Conservation (phyloP, 768 basidiomycete species). For the Boletales sp. region DNA sequence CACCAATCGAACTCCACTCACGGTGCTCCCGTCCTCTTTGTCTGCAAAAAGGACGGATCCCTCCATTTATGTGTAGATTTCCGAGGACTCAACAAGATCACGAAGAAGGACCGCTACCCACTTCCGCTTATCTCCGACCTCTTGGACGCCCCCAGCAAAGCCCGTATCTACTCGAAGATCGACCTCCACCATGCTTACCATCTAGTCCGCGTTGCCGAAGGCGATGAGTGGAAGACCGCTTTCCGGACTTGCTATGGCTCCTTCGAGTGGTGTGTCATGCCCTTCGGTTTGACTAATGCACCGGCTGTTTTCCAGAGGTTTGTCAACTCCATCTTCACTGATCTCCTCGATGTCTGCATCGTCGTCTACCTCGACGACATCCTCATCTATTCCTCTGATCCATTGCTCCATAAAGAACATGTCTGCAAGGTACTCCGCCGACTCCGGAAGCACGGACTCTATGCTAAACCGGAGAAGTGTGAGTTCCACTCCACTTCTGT, state of each 20-base stretch:
- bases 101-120: too few relatives aligned
- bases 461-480: background rate
- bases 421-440: background rate
- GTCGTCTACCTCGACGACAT: constrained; percentile 44
- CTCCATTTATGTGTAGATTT: too few relatives aligned
- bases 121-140: too few relatives aligned
- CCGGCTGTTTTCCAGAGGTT: constrained; percentile 29
- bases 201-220: background rate
- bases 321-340: constrained; percentile 13
- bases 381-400: constrained; percentile 33
- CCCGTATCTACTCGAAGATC: background rate
- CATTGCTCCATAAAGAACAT: background rate
- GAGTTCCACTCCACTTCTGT: background rate
- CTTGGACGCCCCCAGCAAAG: too few relatives aligned
- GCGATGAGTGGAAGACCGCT: background rate
- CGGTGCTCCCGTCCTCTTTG: too few relatives aligned
- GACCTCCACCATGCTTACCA: background rate
- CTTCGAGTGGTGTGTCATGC: background rate
- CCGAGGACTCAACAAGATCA: too few relatives aligned
- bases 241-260: background rate
- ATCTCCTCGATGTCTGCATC: constrained; percentile 28
- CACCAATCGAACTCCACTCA: too few relatives aligned
- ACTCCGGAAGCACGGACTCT: background rate
- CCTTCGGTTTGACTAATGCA: constrained; percentile 32
- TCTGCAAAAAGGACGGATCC: too few relatives aligned